A percentile compares a stretch with the other conserved stretches of the same genome.
phyloP scores from a whole-genome alignment of 257 asterid species.

The Rauvolfia tetraphylla region DNA sequence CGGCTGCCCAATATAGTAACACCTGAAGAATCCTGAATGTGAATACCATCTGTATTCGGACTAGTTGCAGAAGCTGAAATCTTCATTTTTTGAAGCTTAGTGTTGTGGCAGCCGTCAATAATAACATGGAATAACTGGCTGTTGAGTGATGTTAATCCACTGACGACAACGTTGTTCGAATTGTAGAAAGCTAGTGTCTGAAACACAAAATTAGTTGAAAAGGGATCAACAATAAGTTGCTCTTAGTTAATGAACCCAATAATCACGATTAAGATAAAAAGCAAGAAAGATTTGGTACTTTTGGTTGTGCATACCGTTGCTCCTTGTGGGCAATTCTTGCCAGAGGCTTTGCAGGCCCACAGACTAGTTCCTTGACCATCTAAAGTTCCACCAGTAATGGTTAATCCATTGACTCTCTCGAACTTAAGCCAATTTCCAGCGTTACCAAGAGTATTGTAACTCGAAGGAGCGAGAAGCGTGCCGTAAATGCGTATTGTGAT shows the following conservation, averaged over 20 bases:
- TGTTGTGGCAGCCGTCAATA: constrained; percentile 40
- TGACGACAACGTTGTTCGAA: constrained; percentile 40
- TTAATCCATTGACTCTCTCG: constrained; percentile 43
- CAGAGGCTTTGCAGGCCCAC: constrained; percentile 29
- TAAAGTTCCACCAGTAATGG: constrained; percentile 25
- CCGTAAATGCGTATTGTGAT: constrained; percentile 49
- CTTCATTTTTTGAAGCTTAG: constrained; percentile 28
- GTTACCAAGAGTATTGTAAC: constrained; percentile 37
- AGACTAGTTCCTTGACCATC: constrained; percentile 26
- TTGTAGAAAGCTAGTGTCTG: constrained; percentile 44
- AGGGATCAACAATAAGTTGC: no score
- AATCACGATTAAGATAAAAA: no score
- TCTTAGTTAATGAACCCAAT: no score
- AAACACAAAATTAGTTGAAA: neutral
- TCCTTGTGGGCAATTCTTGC: constrained; percentile 43
- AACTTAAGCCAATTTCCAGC: constrained; percentile 48
- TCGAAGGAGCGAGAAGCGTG: constrained; percentile 54
- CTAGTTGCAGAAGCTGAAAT: constrained; percentile 36
- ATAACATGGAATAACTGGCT: constrained; percentile 57
- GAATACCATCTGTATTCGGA: constrained; percentile 62
- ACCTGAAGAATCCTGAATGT: constrained; percentile 30
- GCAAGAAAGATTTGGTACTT: no score
- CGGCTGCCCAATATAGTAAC: constrained; percentile 26
- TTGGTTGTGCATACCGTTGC: constrained; percentile 49
- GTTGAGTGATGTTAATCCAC: constrained; percentile 39